Conservation (phyloP, 192 early-diverging fungal genomes). For the Linnemannia exigua region DNA sequence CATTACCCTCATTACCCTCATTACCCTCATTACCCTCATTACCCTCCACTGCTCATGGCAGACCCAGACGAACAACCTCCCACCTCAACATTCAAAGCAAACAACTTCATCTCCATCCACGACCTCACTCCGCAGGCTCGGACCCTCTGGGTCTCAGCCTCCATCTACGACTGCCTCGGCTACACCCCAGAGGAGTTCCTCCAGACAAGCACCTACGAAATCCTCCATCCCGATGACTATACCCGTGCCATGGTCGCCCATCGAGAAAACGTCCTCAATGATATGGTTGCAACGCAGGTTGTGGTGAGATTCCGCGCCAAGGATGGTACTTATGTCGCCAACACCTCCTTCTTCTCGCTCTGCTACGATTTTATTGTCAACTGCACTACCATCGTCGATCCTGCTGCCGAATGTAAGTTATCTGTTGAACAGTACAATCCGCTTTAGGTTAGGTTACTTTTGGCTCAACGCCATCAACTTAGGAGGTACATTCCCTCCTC, state of each 20-base stretch:
- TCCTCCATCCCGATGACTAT: slow-evolving; percentile 50
- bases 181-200: slow-evolving; percentile 59
- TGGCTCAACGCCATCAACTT: not conserved
- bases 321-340: slow-evolving; percentile 21
- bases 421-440: slow-evolving; percentile 3
- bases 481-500: not conserved
- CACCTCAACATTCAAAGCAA: not conserved
- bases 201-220: slow-evolving; percentile 35
- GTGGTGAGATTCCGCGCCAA: slow-evolving; percentile 51
- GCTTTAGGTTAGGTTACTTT: not conserved
- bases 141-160: slow-evolving; percentile 50
- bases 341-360: slow-evolving; percentile 17
- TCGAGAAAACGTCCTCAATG: slow-evolving; percentile 50
- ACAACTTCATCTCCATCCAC: slow-evolving; percentile 59
- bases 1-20: not conserved
- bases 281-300: slow-evolving; percentile 49
- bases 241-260: slow-evolving; percentile 29
- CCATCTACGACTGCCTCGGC: slow-evolving; percentile 57
- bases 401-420: slow-evolving; percentile 7
- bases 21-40: not conserved
- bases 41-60: slow-evolving; percentile 1
- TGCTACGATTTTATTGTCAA: slow-evolving; percentile 42
- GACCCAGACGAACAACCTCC: not conserved
- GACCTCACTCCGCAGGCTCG: slow-evolving; percentile 51
- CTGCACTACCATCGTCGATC: slow-evolving; percentile 22